A percentile compares a stretch with the other conserved stretches of the same genome.
phyloP scores from a whole-genome alignment of 2,329 filamentous ascomycete genomes.

The Aspergillus fumigatiaffinis region DNA sequence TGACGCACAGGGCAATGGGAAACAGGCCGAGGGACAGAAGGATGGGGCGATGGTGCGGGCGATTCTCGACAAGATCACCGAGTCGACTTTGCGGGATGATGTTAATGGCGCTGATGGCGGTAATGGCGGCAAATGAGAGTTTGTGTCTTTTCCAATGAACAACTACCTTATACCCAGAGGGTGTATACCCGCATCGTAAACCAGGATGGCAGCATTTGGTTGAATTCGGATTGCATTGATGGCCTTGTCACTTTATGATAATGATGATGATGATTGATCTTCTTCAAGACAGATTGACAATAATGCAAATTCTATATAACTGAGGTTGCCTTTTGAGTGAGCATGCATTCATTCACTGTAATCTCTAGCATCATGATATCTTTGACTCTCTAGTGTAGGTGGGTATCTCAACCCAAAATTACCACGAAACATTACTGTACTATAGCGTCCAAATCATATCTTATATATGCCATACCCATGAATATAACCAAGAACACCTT shows the following conservation, averaged over 20 bases:
- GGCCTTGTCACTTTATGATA: background rate
- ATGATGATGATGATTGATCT: background rate
- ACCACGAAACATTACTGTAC: background rate
- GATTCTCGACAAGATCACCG: conserved; percentile 66
- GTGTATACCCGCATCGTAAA: background rate
- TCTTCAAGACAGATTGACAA: background rate
- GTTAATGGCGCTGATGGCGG: conserved; percentile 4
- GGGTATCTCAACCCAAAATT: background rate
- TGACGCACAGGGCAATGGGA: conserved; percentile 44
- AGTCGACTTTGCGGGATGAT: conserved; percentile 33
- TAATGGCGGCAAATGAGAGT: background rate
- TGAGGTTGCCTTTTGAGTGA: background rate
- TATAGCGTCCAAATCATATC: conserved; percentile 1
- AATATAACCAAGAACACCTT: conserved; percentile 9
- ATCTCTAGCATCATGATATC: background rate
- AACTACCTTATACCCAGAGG: background rate
- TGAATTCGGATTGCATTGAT: background rate
- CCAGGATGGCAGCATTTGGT: background rate
- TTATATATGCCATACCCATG: background rate
- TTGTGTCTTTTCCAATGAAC: background rate
- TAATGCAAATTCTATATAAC: background rate
- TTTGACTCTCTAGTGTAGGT: background rate
- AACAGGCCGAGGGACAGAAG: conserved; percentile 44
- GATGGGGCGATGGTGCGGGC: conserved; percentile 56
- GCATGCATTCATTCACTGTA: background rate